Evolutionary conservation across 768 basidiomycete genomes (phyloP).

Genomic region (Kwoniella pini): DNA sequence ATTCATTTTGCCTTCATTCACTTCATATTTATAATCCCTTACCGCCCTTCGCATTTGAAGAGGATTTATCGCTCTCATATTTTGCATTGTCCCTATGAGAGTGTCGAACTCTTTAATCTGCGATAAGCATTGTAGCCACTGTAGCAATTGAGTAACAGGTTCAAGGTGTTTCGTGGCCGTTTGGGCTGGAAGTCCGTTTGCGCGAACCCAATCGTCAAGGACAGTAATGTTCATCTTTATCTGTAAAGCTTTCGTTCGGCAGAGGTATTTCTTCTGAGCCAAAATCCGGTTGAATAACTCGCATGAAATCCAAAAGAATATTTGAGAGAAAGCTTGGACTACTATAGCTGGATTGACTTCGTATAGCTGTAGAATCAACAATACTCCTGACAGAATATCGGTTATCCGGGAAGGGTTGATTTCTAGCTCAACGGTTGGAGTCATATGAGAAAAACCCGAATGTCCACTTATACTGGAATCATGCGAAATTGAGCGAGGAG

Average conservation of each 20-base stretch:
- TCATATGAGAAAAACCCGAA: neutral
- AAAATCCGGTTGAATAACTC: constrained; percentile 59
- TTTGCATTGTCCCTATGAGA: constrained; percentile 85
- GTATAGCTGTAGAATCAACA: constrained; percentile 77
- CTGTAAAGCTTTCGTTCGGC: constrained; percentile 83
- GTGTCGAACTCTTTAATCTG: constrained; percentile 84
- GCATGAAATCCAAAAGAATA: constrained; percentile 97
- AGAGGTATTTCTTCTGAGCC: constrained; percentile 83
- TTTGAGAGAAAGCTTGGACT: constrained; percentile 91
- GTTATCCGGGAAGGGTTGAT: constrained; percentile 60
- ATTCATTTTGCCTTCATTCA: constrained; percentile 86
- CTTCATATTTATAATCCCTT: constrained; percentile 81
- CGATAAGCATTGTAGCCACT: constrained; percentile 70
- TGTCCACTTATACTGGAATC: constrained; percentile 18
- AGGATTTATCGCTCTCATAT: constrained; percentile 82
- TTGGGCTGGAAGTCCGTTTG: constrained; percentile 74
- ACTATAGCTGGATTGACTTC: constrained; percentile 83
- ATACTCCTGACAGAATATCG: constrained; percentile 77
- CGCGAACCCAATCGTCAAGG: constrained; percentile 88
- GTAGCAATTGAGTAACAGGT: constrained; percentile 72
- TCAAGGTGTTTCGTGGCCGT: constrained; percentile 73
- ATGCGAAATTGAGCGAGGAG: constrained; percentile 14
- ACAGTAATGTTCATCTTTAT: constrained; percentile 81
- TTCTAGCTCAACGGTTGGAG: neutral
- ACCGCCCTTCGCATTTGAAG: constrained; percentile 95